Percentiles rank a stretch among this genome's conserved stretches.
These are phyloP conservation scores for Pythium insidiosum DNA, from an alignment of 352 stramenopile species.

Conservation along the genomic window DNA sequence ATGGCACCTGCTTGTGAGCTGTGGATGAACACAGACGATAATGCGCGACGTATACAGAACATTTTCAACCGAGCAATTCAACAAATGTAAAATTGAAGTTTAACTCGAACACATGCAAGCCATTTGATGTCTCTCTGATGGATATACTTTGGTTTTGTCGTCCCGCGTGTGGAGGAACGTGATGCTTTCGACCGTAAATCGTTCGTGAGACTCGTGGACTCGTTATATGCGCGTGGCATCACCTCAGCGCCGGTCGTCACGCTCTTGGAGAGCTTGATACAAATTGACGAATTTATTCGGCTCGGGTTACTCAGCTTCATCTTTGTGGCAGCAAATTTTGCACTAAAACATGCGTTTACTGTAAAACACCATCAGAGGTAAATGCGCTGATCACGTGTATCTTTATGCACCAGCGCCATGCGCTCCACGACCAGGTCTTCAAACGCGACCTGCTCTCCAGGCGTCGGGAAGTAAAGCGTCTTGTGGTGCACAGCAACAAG, in stretches of 20 bases:
- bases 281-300: too few species aligned
- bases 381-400: background rate
- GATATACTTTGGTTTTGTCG: slow-evolving; percentile 6
- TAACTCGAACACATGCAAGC: too few species aligned
- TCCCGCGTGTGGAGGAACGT: slow-evolving; percentile 12
- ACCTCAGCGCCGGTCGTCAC: slow-evolving; percentile 1
- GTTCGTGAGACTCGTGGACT: slow-evolving; percentile 9
- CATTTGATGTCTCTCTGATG: too few species aligned
- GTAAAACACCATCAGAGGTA: too few species aligned
- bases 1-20: background rate
- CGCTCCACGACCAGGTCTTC: slow-evolving; percentile 3
- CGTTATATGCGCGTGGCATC: slow-evolving; percentile 1
- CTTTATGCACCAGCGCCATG: slow-evolving; percentile 6
- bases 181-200: slow-evolving; percentile 34
- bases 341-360: too few species aligned
- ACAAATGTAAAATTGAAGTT: too few species aligned
- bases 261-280: slow-evolving; percentile 10
- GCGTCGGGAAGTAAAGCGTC: slow-evolving; percentile 2
- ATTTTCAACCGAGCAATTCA: background rate
- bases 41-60: background rate
- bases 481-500: slow-evolving; percentile 10
- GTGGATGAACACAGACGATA: background rate
- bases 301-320: too few species aligned
- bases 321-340: too few species aligned
- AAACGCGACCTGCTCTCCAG: slow-evolving; percentile 1